Evolutionary conservation across 805 yeast genomes (phyloP), one percentile per base, ranked within the genome.

Genomic region (Candida ulmi): DNA sequence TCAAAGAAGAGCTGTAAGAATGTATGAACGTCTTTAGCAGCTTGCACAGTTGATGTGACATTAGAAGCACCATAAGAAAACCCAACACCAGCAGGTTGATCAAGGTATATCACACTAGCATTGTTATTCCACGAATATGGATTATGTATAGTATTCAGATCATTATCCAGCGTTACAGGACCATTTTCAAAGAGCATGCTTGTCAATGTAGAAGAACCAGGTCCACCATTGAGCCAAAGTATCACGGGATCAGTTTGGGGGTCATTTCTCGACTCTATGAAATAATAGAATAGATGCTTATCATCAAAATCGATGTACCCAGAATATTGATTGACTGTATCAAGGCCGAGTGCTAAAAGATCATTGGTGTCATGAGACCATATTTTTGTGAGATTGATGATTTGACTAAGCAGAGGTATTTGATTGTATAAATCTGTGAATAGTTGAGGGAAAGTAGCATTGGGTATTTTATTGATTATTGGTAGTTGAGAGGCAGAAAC

Each of bases 21-120:
- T 1, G 87, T 81, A 54, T 78, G 85, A 17, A 88, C 95, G 56
- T 91, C 97, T 54, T 74, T 74, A 29, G 88, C 95, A 25, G 97
- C 97, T 35, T 88, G 80, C 36, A 75, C 78, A 6, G 96, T 83
- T 52, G 76, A 74, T 25, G 80, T 63, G 24, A 88, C 82, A 15
- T 62, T 62, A 32, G 65, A 9, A 21, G 9, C 65, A 18, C 95
- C 86, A 60, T 83, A 82, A 0, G 96, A 88, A 63, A 77, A 91
- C n/a, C 98, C 98, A 26, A 86, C 95, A 39, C 85, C 84, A 32
- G 90, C 85, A 5, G 98, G 98, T 63, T 90, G 97, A 60, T 91
- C 98, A 44, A 91, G 71, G 67, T 83, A 91, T 46, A 91, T 82
- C 17, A 91, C 87, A 24, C 90, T 77, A 17, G 98, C 97, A 56